Evolutionary conservation across 768 basidiomycete genomes (phyloP), one percentile per base, ranked within the genome.

Genomic region (Rhodotorula sphaerocarpa): DNA sequence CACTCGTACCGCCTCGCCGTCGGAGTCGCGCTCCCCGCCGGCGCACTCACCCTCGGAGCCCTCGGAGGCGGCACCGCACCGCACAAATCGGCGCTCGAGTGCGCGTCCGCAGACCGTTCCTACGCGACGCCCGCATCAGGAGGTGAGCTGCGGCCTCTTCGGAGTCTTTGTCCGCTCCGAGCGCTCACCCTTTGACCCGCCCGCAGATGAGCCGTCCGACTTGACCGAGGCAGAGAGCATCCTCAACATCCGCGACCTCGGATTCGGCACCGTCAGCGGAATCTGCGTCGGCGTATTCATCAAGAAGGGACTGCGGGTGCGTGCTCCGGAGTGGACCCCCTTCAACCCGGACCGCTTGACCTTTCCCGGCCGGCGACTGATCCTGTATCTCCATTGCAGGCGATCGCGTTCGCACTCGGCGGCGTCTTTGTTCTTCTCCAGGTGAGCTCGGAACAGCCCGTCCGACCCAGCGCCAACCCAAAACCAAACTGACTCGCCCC

Each of bases 241-340:
- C 1, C 79, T 95, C n/a, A 87, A 84, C 57, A 60, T 83, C 25
- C 86, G 86, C 72, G 86, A 93, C 69, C 82, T 97, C 31, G 79
- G 84, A 0, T 96, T 96, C 73, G 93, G 93, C 16, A 88, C 90
- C 7, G 84, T 87, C 0, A 82, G 84, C 59, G 93, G 93, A 0
- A 73, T 97, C 45, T 95, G 90, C 71, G 84, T 89, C 0, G 93
- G 93, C 0, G 80, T 97, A 0, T 97, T 97, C 73, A 79, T 93
- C 70, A 96, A 95, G 77, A 96, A 93, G 75, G 92, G 93, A n/a
- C 82, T 85, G 12, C 36, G 52, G 39, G 63, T 65, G 48, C 31
- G 62, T 28, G 27, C 3, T 9, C 43, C 28, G 7, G 7, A 4
- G 4, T n/a, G n/a, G n/a, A n/a, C n/a, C n/a, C 36, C 12, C 39